Evolutionary conservation across 2,329 filamentous ascomycete genomes (phyloP).

Genomic region (Orbilia blumenaviensis): DNA sequence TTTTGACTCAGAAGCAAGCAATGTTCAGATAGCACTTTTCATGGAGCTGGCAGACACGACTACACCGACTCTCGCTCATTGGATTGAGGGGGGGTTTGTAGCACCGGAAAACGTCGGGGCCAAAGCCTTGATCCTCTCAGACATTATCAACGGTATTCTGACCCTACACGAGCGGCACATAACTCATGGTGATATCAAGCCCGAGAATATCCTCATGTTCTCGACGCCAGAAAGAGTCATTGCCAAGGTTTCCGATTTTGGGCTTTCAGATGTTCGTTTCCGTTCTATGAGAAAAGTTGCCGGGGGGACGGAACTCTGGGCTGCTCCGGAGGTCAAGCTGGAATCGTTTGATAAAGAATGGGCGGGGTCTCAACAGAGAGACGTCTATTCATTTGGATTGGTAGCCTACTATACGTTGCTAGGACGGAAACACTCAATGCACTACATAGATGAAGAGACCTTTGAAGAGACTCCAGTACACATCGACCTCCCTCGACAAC

Average conservation of each 20-base stretch:
- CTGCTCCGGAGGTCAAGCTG: background rate
- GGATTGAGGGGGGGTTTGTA: background rate
- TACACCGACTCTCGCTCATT: background rate
- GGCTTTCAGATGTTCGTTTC: background rate
- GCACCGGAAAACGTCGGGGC: background rate
- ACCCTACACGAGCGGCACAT: background rate
- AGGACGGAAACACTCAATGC: background rate
- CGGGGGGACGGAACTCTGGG: background rate
- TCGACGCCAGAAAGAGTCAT: background rate
- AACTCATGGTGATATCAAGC: constrained; percentile 13
- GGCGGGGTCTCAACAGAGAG: background rate
- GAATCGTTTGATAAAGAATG: background rate
- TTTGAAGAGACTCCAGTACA: background rate
- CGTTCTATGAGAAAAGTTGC: background rate
- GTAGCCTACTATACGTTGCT: background rate
- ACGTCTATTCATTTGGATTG: constrained; percentile 17
- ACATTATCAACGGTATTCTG: background rate
- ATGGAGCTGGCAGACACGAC: background rate
- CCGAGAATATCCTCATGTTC: constrained; percentile 13
- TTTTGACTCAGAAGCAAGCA: constrained; percentile 6
- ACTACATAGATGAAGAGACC: background rate
- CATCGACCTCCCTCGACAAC: background rate
- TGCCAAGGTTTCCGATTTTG: constrained; percentile 13
- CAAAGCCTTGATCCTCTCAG: constrained; percentile 1
- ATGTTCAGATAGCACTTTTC: background rate